These are phyloP conservation scores for Malassezia furfur DNA, from an alignment of 1,284 basidiomycete genomes.

Conservation along the genomic window DNA sequence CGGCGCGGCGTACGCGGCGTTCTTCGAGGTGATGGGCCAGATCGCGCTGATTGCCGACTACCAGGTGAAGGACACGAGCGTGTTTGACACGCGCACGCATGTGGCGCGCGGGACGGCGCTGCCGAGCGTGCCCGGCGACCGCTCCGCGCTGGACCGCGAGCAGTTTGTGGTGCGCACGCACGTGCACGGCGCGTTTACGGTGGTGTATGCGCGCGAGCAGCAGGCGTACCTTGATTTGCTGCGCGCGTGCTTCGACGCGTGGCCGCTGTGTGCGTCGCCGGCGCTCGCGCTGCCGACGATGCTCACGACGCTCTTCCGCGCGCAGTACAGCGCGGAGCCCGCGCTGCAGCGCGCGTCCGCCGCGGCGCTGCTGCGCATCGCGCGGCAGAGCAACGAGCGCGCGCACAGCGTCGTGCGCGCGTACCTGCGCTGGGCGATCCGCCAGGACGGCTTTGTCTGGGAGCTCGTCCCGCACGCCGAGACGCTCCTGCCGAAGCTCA, in stretches of 20 bases:
- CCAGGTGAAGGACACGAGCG: constrained; percentile 63
- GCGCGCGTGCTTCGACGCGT: constrained; percentile 68
- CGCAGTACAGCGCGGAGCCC: constrained; percentile 69
- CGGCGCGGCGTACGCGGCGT: constrained; percentile 64
- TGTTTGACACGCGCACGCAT: constrained; percentile 70
- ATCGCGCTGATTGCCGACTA: constrained; percentile 62
- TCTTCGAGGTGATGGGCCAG: constrained; percentile 57
- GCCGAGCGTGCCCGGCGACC: constrained; percentile 20
- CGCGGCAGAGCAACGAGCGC: constrained; percentile 55
- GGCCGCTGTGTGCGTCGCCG: constrained; percentile 65
- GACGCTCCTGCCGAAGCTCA: constrained; percentile 59
- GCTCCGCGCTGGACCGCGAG: constrained; percentile 44
- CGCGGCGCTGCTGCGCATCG: constrained; percentile 64
- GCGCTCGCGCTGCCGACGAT: constrained; percentile 55
- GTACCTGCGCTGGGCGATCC: constrained; percentile 69
- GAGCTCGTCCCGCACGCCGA: constrained; percentile 59
- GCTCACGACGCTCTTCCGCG: constrained; percentile 69
- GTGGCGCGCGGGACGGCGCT: constrained; percentile 8
- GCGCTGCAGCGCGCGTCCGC: constrained; percentile 61
- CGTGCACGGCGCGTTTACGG: constrained; percentile 55
- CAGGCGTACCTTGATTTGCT: constrained; percentile 65
- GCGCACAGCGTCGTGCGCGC: constrained; percentile 57
- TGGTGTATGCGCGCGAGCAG: constrained; percentile 59
- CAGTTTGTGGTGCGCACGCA: constrained; percentile 53
- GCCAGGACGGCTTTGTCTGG: constrained; percentile 59